Base-by-base conservation (phyloP, 768 basidiomycete species). In the Cystobasidiopsis lactophilus region DNA sequence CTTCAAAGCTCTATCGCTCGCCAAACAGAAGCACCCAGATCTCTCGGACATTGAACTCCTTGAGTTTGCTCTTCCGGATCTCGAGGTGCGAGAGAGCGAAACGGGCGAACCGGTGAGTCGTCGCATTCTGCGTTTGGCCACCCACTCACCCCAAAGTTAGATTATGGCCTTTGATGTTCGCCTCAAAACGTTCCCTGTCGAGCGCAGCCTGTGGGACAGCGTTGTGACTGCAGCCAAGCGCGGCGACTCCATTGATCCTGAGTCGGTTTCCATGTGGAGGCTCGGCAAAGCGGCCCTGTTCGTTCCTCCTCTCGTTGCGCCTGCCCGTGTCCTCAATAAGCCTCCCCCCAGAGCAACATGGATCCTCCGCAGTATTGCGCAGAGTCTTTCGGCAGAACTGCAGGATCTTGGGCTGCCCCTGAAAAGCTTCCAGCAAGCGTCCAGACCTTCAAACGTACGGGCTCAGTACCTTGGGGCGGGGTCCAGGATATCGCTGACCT, bases 191-290 rank as follows among this genome's bases (percentile, higher is more conserved):
- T 63, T 61, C 57, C 62, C 62, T 0, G 29, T 47, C 1, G 56
- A 63, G 9, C 59, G 59, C 52, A 40, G 33, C 21, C 57, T 61
- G 49, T 60, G 59, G 57, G 52, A 59, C 33, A 54, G 35, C 11
- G 21, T 33, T 5, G 40, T 59, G 37, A 56, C 59, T 9, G 57
- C 58, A 5, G 53, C 57, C 3, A 39, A 53, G 5, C 52, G 57
- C 3, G 62, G 62, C 39, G 62, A 63, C 50, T 53, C 62, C 21
- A 59, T 63, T 4, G 60, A 61, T 30, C 55, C 55, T 5, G 53
- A 38, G 27, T n/a, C 24, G 5, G 51, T 41, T 27, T 40, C 50
- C 35, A n/a, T 47, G 9, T 18, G 23, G 16, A 4, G 14, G 10
- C 5, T n/a, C 24, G 16, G 14, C 16, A n/a, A 30, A n/a, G 11